A percentile compares a stretch with the other conserved stretches of the same genome.
Evolutionary conservation across 2,329 filamentous ascomycete species (phyloP).

Genomic region (Colletotrichum liriopes): DNA sequence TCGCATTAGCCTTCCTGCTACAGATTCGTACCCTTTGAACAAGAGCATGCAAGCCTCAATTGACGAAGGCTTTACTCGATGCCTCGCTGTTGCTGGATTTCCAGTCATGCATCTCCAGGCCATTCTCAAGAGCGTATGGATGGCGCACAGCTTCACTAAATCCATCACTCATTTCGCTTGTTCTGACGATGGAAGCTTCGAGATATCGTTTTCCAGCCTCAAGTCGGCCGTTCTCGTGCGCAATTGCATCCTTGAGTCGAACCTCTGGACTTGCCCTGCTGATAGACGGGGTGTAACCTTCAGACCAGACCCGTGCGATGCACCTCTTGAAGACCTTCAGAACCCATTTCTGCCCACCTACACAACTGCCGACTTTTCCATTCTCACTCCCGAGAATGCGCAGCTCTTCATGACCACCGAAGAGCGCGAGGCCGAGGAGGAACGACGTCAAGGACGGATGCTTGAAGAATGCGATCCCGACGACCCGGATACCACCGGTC

Average conservation of each 20-base stretch:
- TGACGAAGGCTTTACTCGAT: constrained; percentile 26
- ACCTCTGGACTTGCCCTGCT: not conserved
- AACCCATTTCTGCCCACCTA: constrained; percentile 19
- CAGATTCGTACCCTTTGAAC: constrained; percentile 34
- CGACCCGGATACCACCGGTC: constrained; percentile 10
- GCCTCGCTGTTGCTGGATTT: constrained; percentile 29
- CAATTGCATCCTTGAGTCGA: constrained; percentile 18
- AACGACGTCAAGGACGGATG: not conserved
- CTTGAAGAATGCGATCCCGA: constrained; percentile 2
- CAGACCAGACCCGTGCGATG: constrained; percentile 25
- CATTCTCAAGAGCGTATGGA: constrained; percentile 15
- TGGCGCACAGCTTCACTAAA: constrained; percentile 19
- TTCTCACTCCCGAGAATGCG: constrained; percentile 13
- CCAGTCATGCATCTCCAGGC: constrained; percentile 19
- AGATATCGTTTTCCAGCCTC: constrained; percentile 32
- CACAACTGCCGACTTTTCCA: constrained; percentile 3
- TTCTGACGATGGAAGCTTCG: constrained; percentile 28
- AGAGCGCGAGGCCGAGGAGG: not conserved
- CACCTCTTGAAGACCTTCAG: constrained; percentile 8
- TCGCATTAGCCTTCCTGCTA: constrained; percentile 4
- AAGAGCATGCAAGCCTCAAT: not conserved
- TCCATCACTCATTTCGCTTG: constrained; percentile 29
- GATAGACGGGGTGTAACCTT: constrained; percentile 6
- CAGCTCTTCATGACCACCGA: constrained; percentile 19
- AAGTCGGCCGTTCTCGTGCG: constrained; percentile 25